phyloP scores from a whole-genome alignment of 805 yeast genomes.

The Monosporozyma aquatica region DNA sequence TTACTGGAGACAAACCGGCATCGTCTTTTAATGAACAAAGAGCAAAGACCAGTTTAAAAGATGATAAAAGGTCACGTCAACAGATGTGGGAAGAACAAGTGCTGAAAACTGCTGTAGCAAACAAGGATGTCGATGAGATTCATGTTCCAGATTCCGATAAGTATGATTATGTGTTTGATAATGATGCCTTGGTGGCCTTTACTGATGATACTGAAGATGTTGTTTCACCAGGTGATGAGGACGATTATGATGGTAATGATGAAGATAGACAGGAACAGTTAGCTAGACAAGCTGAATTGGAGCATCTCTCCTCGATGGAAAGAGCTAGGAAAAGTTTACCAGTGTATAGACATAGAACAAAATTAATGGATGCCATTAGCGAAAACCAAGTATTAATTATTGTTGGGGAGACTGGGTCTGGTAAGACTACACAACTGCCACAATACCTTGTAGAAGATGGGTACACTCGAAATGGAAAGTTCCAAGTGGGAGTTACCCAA shows the following conservation, averaged over 20 bases:
- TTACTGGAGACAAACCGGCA: slow-evolving; percentile 31
- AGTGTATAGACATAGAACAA: slow-evolving; percentile 53
- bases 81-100: slow-evolving; percentile 31
- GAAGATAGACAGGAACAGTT: slow-evolving; percentile 16
- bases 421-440: slow-evolving; percentile 89
- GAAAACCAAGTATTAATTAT: slow-evolving; percentile 61
- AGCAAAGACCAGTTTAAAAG: slow-evolving; percentile 28
- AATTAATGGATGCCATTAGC: slow-evolving; percentile 50
- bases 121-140: slow-evolving; percentile 20
- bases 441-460: slow-evolving; percentile 83
- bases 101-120: slow-evolving; percentile 20
- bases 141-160: slow-evolving; percentile 29
- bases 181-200: slow-evolving; percentile 51
- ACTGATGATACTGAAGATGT: slow-evolving; percentile 34
- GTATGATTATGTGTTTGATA: slow-evolving; percentile 73
- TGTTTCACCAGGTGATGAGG: slow-evolving; percentile 26
- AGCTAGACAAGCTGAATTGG: slow-evolving; percentile 14
- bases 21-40: neutral
- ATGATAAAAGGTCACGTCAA: slow-evolving; percentile 27
- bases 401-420: slow-evolving; percentile 89
- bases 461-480: slow-evolving; percentile 47
- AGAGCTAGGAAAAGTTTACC: slow-evolving; percentile 63
- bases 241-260: slow-evolving; percentile 23
- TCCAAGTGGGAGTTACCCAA: slow-evolving; percentile 76
- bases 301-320: slow-evolving; percentile 29